These are phyloP conservation scores for Boletus sensibilis DNA, from an alignment of 768 basidiomycete species.

Conservation along the genomic window DNA sequence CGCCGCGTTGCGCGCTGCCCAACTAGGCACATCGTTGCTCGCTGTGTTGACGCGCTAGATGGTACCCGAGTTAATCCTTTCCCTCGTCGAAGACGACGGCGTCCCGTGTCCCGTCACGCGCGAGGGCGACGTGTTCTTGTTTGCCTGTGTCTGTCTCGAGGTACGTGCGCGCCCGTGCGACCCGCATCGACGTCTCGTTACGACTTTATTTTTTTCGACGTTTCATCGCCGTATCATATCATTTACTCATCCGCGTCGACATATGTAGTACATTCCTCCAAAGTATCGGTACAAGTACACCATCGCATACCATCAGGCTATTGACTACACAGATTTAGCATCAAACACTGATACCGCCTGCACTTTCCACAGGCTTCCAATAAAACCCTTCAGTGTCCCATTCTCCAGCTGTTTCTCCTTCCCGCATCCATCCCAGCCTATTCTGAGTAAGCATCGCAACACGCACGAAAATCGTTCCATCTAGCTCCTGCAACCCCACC, in stretches of 20 bases:
- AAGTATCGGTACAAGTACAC: too few species aligned
- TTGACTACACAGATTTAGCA: not conserved
- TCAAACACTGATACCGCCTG: not conserved
- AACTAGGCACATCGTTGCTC: slow-evolving; percentile 31
- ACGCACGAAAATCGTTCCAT: slow-evolving; percentile 65
- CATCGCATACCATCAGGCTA: too few species aligned
- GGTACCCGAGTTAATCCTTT: slow-evolving; percentile 56
- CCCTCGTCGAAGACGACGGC: slow-evolving; percentile 48
- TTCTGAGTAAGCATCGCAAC: slow-evolving; percentile 51
- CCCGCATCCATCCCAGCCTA: slow-evolving; percentile 39
- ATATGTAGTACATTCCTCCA: too few species aligned
- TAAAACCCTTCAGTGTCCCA: slow-evolving; percentile 27
- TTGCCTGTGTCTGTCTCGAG: slow-evolving; percentile 59
- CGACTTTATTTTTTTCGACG: too few species aligned
- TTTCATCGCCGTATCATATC: not conserved
- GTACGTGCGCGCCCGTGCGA: slow-evolving; percentile 33
- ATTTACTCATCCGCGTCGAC: too few species aligned
- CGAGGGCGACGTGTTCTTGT: slow-evolving; percentile 59
- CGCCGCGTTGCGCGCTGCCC: slow-evolving; percentile 19
- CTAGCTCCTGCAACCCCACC: slow-evolving; percentile 34
- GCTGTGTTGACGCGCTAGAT: slow-evolving; percentile 39
- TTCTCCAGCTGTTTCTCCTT: slow-evolving; percentile 32
- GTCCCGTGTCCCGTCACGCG: slow-evolving; percentile 45
- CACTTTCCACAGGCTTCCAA: not conserved
- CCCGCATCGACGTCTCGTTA: too few species aligned